Evolutionary conservation across 805 yeast species (phyloP).

Genomic region (Ogataea kodamae): DNA sequence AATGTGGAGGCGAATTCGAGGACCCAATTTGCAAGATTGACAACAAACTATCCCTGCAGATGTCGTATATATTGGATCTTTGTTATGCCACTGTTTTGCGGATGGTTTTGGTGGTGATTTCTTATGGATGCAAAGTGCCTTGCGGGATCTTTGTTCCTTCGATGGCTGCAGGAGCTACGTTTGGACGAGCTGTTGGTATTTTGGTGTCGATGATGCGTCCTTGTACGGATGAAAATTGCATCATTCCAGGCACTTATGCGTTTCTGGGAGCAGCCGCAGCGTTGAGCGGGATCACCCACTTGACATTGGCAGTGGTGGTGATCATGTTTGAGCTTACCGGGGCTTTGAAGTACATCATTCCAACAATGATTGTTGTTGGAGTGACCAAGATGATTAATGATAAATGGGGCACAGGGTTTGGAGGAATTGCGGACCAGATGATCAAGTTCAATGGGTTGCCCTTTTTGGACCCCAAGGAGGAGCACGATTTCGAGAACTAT

Average conservation of each 20-base stretch:
- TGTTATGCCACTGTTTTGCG: slow-evolving; percentile 69
- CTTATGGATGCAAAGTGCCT: slow-evolving; percentile 92
- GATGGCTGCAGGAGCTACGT: slow-evolving; percentile 94
- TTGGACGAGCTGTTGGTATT: slow-evolving; percentile 84
- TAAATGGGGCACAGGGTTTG: slow-evolving; percentile 60
- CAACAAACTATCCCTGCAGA: slow-evolving; percentile 22
- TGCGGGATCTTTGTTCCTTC: slow-evolving; percentile 98
- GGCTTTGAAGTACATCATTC: slow-evolving; percentile 84
- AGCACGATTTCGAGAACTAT: slow-evolving; percentile 49
- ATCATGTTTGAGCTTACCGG: slow-evolving; percentile 97
- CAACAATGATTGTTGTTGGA: slow-evolving; percentile 95
- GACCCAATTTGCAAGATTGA: slow-evolving; percentile 38
- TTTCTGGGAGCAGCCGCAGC: slow-evolving; percentile 96
- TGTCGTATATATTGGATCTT: slow-evolving; percentile 48
- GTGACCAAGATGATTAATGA: slow-evolving; percentile 79
- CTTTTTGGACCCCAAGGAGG: slow-evolving; percentile 67
- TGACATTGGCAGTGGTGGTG: slow-evolving; percentile 89
- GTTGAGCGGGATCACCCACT: slow-evolving; percentile 87
- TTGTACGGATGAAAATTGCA: slow-evolving; percentile 44
- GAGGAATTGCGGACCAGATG: slow-evolving; percentile 96
- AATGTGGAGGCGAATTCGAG: slow-evolving; percentile 52
- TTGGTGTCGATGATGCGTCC: slow-evolving; percentile 50
- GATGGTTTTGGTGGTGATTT: slow-evolving; percentile 66
- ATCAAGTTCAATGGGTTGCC: slow-evolving; percentile 87
- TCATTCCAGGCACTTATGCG: slow-evolving; percentile 94